Evolutionary conservation across 176 grass and related monocot species (phyloP).

Genomic region (Metroxylon sagu): DNA sequence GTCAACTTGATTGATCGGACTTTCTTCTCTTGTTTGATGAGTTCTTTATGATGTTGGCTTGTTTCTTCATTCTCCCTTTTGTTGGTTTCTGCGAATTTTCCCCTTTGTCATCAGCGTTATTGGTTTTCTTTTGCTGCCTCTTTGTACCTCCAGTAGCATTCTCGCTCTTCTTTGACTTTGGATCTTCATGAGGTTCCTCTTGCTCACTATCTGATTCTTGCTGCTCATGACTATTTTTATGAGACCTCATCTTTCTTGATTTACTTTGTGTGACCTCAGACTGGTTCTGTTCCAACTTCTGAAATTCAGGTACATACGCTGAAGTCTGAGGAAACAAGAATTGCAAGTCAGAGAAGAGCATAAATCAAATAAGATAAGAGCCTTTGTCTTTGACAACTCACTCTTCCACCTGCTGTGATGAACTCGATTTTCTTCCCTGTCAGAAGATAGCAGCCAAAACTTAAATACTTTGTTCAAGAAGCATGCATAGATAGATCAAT

Average conservation of each 20-base stretch:
- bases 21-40: conserved; percentile 21
- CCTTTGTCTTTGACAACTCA: conserved; percentile 23
- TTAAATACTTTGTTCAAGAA: no score
- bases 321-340: conserved; percentile 43
- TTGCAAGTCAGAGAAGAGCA: not conserved
- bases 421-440: conserved; percentile 94
- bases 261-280: conserved; percentile 20
- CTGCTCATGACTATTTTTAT: conserved; percentile 14
- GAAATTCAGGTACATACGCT: conserved; percentile 69
- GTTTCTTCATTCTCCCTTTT: no score
- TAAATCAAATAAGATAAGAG: conserved; percentile 6
- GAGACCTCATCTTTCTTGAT: conserved; percentile 18
- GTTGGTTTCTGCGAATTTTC: not conserved
- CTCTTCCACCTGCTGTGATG: conserved; percentile 84
- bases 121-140: conserved; percentile 1
- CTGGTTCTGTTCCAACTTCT: conserved; percentile 39
- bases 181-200: conserved; percentile 6
- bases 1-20: no score
- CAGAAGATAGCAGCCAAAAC: not conserved
- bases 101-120: not conserved
- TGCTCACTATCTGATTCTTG: conserved; percentile 23
- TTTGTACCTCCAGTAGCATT: conserved; percentile 1
- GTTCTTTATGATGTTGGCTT: conserved; percentile 13
- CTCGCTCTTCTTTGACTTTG: conserved; percentile 29
- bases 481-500: no score